These are phyloP conservation scores for Salix dunnii DNA, from an alignment of 345 rosid genomes.

Conservation along the genomic window DNA sequence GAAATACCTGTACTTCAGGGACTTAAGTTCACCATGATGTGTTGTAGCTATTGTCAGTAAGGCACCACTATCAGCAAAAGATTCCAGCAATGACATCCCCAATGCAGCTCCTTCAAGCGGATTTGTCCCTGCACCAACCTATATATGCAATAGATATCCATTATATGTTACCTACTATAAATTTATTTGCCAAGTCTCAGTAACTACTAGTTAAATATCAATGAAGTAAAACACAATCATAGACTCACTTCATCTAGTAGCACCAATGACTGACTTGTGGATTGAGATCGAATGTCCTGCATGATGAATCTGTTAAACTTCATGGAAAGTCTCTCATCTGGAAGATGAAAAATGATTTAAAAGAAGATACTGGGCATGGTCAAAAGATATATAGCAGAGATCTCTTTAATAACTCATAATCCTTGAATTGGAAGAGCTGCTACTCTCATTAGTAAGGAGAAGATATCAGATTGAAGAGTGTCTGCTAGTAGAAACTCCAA, in stretches of 20 bases:
- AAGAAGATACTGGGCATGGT: not conserved
- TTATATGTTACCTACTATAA: not conserved
- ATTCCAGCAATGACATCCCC: slow-evolving; percentile 87
- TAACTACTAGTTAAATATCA: not conserved
- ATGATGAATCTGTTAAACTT: slow-evolving; percentile 15
- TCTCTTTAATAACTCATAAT: not conserved
- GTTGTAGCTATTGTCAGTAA: slow-evolving; percentile 86
- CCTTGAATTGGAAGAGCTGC: not conserved
- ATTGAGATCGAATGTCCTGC: slow-evolving; percentile 74
- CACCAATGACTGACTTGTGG: slow-evolving; percentile 76
- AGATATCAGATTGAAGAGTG: not conserved
- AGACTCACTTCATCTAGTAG: slow-evolving; percentile 85
- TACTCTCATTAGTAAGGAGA: not conserved
- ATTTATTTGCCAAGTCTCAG: too few species aligned
- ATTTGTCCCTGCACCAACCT: slow-evolving; percentile 98
- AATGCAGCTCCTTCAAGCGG: slow-evolving; percentile 98
- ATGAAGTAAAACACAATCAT: not conserved
- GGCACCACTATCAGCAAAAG: slow-evolving; percentile 70
- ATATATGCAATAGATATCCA: slow-evolving; percentile 13
- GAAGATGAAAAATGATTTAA: not conserved
- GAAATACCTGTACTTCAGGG: slow-evolving; percentile 77
- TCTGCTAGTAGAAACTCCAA: not conserved
- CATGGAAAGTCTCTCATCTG: not conserved
- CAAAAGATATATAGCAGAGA: slow-evolving; percentile 4
- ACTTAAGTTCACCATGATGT: slow-evolving; percentile 91